These are phyloP conservation scores for Melanogaster broomeanus DNA, from an alignment of 768 basidiomycete genomes.

Conservation along the genomic window DNA sequence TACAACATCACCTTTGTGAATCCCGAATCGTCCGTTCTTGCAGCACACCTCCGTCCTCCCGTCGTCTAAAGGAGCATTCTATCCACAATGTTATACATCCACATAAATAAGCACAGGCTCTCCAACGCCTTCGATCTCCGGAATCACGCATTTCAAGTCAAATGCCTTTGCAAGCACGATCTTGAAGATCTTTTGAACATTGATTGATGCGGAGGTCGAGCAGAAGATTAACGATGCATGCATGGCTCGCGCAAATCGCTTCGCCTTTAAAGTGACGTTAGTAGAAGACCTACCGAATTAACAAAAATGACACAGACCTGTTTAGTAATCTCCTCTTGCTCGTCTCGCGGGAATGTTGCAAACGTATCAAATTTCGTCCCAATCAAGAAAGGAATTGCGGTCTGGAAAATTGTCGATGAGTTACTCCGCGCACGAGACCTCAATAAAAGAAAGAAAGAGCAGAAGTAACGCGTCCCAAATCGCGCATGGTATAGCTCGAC, in stretches of 20 bases:
- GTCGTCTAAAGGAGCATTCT: constrained; percentile 20
- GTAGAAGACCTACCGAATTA: constrained; percentile 5
- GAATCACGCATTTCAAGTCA: constrained; percentile 97
- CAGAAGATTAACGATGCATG: constrained; percentile 99
- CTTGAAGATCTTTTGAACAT: constrained; percentile 99
- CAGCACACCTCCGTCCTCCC: constrained; percentile 15
- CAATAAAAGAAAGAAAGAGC: constrained; percentile 3
- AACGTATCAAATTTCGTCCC: constrained; percentile 99
- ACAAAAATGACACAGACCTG: constrained; percentile 56
- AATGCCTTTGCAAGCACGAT: constrained; percentile 97
- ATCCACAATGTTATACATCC: constrained; percentile 48
- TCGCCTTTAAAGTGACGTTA: constrained; percentile 58
- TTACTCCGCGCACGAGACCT: constrained; percentile 7
- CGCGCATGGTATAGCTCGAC: background rate
- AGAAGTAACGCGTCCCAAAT: background rate
- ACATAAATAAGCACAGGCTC: constrained; percentile 96
- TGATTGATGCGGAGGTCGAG: constrained; percentile 97
- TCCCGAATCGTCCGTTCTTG: constrained; percentile 11
- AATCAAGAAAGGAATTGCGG: constrained; percentile 97
- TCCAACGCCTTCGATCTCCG: constrained; percentile 95
- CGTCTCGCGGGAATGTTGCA: constrained; percentile 92
- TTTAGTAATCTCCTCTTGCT: constrained; percentile 99
- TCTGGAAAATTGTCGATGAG: constrained; percentile 50
- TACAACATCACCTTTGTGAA: constrained; percentile 32
- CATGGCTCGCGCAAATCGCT: constrained; percentile 98